Evolutionary conservation across 2,329 filamentous ascomycete species (phyloP).

Genomic region (Simplicillium aogashimaense): DNA sequence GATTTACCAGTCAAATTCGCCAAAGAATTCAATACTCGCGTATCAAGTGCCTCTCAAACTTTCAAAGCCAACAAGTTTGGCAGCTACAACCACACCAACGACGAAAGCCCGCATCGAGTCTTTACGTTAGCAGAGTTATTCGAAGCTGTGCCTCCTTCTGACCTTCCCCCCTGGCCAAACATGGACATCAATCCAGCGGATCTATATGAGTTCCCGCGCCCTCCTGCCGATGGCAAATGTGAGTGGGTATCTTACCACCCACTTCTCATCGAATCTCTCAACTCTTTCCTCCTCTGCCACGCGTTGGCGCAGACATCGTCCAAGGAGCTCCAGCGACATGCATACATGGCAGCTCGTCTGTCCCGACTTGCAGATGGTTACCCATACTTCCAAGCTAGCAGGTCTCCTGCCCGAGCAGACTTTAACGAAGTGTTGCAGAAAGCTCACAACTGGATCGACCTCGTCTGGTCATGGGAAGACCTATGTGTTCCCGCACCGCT

Average conservation of each 20-base stretch:
- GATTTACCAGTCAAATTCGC: conserved; percentile 39
- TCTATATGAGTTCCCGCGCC: not conserved
- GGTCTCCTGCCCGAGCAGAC: conserved; percentile 64
- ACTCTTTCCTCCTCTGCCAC: conserved; percentile 69
- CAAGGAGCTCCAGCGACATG: conserved; percentile 70
- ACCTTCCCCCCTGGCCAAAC: conserved; percentile 58
- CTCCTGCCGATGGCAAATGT: conserved; percentile 5
- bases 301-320: conserved; percentile 68
- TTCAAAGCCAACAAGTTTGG: too few relatives aligned
- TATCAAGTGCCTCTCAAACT: conserved; percentile 17
- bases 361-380: conserved; percentile 68
- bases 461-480: conserved; percentile 57
- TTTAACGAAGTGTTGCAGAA: conserved; percentile 69
- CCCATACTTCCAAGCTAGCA: conserved; percentile 65
- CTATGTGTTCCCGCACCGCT: conserved; percentile 10
- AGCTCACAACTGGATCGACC: conserved; percentile 58
- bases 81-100: conserved; percentile 10
- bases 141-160: conserved; percentile 52
- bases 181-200: conserved; percentile 13
- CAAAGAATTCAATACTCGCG: conserved; percentile 29
- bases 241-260: conserved; percentile 61
- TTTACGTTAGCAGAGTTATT: conserved; percentile 56
- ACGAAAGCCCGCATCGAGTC: conserved; percentile 13
- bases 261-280: conserved; percentile 66
- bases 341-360: conserved; percentile 71